Conservation (phyloP, 2,329 filamentous ascomycete genomes). For the Cytospora piceae region DNA sequence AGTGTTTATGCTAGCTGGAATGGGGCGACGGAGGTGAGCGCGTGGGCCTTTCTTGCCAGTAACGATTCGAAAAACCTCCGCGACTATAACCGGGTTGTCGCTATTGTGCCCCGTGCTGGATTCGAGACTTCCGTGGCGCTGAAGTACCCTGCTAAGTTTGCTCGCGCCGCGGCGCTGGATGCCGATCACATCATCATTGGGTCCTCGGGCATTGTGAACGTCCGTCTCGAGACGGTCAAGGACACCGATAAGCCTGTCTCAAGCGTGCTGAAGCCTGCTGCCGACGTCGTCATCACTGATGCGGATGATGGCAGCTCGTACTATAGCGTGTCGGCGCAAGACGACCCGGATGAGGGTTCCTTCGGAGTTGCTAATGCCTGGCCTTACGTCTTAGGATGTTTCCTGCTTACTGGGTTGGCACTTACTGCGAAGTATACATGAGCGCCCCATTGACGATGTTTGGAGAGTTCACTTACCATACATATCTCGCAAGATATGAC, state of each 20-base stretch:
- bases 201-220: conserved; percentile 21
- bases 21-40: conserved; percentile 38
- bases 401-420: not conserved
- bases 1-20: conserved; percentile 39
- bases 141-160: conserved; percentile 4
- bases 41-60: conserved; percentile 25
- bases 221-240: conserved; percentile 1
- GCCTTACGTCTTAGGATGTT: not conserved
- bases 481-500: no score
- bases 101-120: conserved; percentile 15
- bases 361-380: not conserved
- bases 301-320: not conserved
- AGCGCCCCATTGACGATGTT: not conserved
- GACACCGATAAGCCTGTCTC: conserved; percentile 6
- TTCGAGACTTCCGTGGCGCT: conserved; percentile 19
- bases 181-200: conserved; percentile 12
- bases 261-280: conserved; percentile 2
- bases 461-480: no score
- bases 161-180: conserved; percentile 16
- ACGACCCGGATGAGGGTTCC: not conserved
- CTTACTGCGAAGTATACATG: not conserved
- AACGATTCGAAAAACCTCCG: conserved; percentile 12
- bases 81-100: conserved; percentile 9
- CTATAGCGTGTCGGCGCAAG: not conserved
- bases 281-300: conserved; percentile 10